phyloP scores from a whole-genome alignment of 441 rosid genomes.

The Mallotus japonicus region DNA sequence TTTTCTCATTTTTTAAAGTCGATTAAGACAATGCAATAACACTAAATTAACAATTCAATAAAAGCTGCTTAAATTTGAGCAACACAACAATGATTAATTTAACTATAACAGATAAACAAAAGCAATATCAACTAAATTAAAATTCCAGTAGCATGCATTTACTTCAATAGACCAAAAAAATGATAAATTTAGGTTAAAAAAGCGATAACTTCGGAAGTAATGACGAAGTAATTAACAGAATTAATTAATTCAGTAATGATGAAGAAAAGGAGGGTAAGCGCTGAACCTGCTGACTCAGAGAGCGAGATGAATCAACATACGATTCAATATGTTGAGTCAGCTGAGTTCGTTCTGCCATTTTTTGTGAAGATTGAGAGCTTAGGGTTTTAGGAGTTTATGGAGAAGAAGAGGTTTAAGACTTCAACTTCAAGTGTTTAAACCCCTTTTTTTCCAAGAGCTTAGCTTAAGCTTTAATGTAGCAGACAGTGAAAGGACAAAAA shows the following conservation, averaged over 20 bases:
- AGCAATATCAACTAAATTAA: neutral
- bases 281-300: conserved; percentile 62
- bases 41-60: conserved; percentile 1
- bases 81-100: neutral
- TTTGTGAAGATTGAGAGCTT: conserved; percentile 1
- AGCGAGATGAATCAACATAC: conserved; percentile 57
- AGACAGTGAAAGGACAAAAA: neutral
- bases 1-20: too few species aligned
- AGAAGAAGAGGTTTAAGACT: neutral
- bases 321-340: conserved; percentile 65
- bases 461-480: neutral
- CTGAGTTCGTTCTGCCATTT: conserved; percentile 50
- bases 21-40: neutral
- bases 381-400: conserved; percentile 28
- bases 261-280: neutral
- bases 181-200: neutral
- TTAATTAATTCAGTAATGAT: neutral
- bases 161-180: neutral
- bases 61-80: neutral
- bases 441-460: too few species aligned
- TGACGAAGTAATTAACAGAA: neutral
- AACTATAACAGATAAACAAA: neutral
- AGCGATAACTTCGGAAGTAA: neutral
- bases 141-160: neutral
- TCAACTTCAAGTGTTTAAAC: neutral